Evolutionary conservation across 441 rosid species (phyloP), one percentile per base, ranked within the genome.

Genomic region (Lepidium campestre): DNA sequence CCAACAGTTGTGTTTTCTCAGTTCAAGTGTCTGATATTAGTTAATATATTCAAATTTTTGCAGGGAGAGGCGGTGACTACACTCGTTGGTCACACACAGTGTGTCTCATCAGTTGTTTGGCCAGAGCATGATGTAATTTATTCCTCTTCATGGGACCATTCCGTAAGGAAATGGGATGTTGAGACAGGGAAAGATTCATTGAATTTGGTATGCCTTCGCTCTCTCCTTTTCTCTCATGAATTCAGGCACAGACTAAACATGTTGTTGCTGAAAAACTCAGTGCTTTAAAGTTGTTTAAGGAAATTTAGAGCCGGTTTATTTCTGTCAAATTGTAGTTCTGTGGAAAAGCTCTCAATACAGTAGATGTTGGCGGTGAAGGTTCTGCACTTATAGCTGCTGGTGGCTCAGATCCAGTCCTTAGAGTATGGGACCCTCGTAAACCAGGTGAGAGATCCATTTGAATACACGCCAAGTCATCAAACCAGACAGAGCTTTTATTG

Each of bases 401-500:
- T 34, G 96, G 91, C 53, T 95, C 98, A 68, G 98, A 92, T 56
- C 88, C 96, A 18, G 68, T 87, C 68, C 90, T 95, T 57, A 86
- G 99, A 77, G 79, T 95, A 67, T 95, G 98, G 98, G 99, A 95
- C 82, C 96, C 97, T 65, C 92, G 99, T 62, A 92, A 88, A 75
- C 98, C 97, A 79, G 99, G 98, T 95, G 12, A 67, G 40, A 46
- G 12, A 62, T 56, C 34, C 44, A 19, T 14, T 17, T 5, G 34
- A 57, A 50, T 25, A 57, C 47, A 57, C 5, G 10, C 41, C 6
- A 8, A 50, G 25, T 55, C 41, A 22, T 73, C 29, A 39, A 35
- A 39, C 56, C 20, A 69, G 31, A 36, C 68, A 3, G 12, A 41
- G 35, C 18, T 32, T 46, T 62, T 20, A 20, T 53, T 13, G 29